Base-by-base conservation (phyloP, 352 stramenopile species). In the Phytophthora brassicae region DNA sequence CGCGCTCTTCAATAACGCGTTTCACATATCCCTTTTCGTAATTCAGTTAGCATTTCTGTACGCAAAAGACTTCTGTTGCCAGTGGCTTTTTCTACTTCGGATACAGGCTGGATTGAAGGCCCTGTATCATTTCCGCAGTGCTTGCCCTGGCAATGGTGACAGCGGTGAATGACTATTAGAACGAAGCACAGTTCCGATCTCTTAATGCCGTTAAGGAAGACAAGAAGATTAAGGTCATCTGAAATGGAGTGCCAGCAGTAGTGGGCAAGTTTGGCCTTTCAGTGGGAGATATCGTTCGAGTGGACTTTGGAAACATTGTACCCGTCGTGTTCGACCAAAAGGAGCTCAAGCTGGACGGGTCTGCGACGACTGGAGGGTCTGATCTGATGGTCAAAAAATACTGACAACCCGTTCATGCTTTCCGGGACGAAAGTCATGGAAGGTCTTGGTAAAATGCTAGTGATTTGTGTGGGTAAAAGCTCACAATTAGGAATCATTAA, bases 381-480 rank as follows among this genome's bases (percentile, higher is more conserved):
- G 26, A 31, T 8, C 26, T 31, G 26, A 31, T 31, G 26, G n/a
- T 31, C 26, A 4, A 97, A 97, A 75, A 79, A 70, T 47, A 51
- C 52, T 5, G 75, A 87, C 12, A 83, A 93, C 59, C 88, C 89
- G 6, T 96, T 97, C 60, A 57, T 98, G 23, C 74, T 98, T 11
- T 97, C 86, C 7, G 95, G 93, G 33, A 98, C 92, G 31, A 95
- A 93, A 28, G 84, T 97, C 11, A 96, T 94, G 67, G 86, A 94
- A 48, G 95, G 95, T n/a, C 76, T 89, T 4, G 90, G 78, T 33
- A 84, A 88, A 55, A 97, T 98, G 79, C 74, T 98, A 23, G 90
- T 97, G 8, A 79, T 96, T 28, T 95, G 90, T 23, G 94, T 98
- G 14, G 94, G 95, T 19, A 85, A 88, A 33, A 65, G 97, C 67